Evolutionary conservation across 768 basidiomycete genomes (phyloP).

Genomic region (Lactarius quietus): DNA sequence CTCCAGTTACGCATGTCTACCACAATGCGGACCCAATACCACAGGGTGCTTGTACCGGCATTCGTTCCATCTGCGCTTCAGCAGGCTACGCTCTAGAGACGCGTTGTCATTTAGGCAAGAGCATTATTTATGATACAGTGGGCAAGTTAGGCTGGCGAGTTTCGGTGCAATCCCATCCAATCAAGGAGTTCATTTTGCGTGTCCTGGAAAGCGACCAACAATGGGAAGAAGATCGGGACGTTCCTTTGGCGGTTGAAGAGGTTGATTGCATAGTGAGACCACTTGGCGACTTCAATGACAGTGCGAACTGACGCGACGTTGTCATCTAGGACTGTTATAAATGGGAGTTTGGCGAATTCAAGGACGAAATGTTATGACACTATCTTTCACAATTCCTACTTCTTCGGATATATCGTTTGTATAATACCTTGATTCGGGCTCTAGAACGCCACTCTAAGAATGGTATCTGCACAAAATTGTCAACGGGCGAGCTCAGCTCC

Average conservation of each 20-base stretch:
- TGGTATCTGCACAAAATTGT: not conserved
- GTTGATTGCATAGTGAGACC: constrained; percentile 57
- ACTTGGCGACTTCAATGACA: not conserved
- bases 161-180: constrained; percentile 53
- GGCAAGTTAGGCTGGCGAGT: constrained; percentile 56
- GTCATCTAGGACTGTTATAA: constrained; percentile 66
- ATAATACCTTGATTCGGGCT: not conserved
- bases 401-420: constrained; percentile 1
- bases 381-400: constrained; percentile 3
- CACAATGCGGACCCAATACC: constrained; percentile 73
- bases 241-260: constrained; percentile 59
- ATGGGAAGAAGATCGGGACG: constrained; percentile 44
- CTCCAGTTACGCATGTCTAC: constrained; percentile 46
- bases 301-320: not conserved
- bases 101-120: constrained; percentile 58
- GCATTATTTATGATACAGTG: constrained; percentile 69
- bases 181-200: constrained; percentile 50
- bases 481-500: constrained; percentile 44
- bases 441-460: not conserved
- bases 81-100: constrained; percentile 67
- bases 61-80: constrained; percentile 50
- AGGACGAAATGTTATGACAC: constrained; percentile 27
- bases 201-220: constrained; percentile 49
- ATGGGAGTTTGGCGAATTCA: constrained; percentile 65
- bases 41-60: constrained; percentile 51